Percentiles rank a stretch among this genome's conserved stretches.
These are phyloP conservation scores for Oryza rufipogon DNA, from an alignment of 176 grass and related monocot species.

Conservation along the genomic window DNA sequence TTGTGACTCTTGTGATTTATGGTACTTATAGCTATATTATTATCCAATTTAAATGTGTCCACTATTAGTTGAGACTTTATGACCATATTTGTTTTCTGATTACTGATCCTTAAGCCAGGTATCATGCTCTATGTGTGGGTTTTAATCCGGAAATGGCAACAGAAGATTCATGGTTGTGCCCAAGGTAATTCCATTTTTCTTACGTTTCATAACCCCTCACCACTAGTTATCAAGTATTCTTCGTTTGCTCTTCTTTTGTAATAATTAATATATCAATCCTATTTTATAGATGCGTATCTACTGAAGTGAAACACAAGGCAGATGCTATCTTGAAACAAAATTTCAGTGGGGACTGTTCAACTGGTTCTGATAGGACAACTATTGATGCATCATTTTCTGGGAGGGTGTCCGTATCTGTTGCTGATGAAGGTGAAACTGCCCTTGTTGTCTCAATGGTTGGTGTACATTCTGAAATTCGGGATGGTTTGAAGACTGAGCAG, in stretches of 20 bases:
- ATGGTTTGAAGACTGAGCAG: constrained; percentile 22
- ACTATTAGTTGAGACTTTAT: constrained; percentile 21
- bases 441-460: constrained; percentile 93
- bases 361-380: constrained; percentile 51
- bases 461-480: constrained; percentile 42
- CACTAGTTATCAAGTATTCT: neutral
- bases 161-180: constrained; percentile 81
- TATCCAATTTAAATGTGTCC: constrained; percentile 20
- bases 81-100: constrained; percentile 43
- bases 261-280: constrained; percentile 34
- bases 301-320: constrained; percentile 48
- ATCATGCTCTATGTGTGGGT: constrained; percentile 92
- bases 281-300: constrained; percentile 52
- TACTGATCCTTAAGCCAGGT: constrained; percentile 62
- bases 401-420: constrained; percentile 90
- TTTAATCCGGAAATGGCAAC: constrained; percentile 64
- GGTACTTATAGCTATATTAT: constrained; percentile 52
- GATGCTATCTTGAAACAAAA: constrained; percentile 56
- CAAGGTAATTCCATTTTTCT: constrained; percentile 64
- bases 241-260: constrained; percentile 2
- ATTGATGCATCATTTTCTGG: constrained; percentile 69
- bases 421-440: constrained; percentile 97
- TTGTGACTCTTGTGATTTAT: constrained; percentile 96
- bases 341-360: constrained; percentile 41
- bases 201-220: constrained; percentile 22